A percentile compares a stretch with the other conserved stretches of the same genome.
Evolutionary conservation across 345 rosid genomes (phyloP).

Genomic region (Hibiscus trionum): DNA sequence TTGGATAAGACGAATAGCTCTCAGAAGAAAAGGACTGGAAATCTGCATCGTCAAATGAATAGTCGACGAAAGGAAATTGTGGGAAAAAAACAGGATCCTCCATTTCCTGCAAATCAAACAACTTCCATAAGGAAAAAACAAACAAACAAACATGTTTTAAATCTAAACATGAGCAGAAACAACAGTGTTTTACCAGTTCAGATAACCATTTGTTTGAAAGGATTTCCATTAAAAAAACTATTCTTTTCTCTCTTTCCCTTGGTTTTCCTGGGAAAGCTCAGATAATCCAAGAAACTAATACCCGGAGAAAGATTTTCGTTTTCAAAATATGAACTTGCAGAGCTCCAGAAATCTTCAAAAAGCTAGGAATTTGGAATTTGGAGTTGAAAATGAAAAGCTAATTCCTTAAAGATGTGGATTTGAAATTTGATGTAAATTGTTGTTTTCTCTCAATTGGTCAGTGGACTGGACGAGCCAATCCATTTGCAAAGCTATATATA

Average conservation of each 20-base stretch:
- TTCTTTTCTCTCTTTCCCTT: background rate
- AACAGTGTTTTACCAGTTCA: constrained; percentile 19
- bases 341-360: background rate
- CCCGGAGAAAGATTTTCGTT: too few species aligned
- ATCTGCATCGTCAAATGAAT: constrained; percentile 19
- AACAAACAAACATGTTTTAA: too few species aligned
- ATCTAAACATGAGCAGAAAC: background rate
- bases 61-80: constrained; percentile 21
- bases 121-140: background rate
- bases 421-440: background rate
- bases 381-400: background rate
- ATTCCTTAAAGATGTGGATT: background rate
- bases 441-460: background rate
- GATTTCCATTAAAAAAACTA: constrained; percentile 18
- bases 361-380: background rate
- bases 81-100: constrained; percentile 20
- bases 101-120: constrained; percentile 17
- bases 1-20: constrained; percentile 11
- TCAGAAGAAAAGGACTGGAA: constrained; percentile 23
- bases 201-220: constrained; percentile 28
- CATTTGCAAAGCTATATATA: background rate
- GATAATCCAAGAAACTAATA: background rate
- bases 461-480: background rate
- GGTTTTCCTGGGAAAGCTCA: background rate
- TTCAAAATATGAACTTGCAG: too few species aligned